These are phyloP conservation scores for Heliamphora exappendiculata DNA, from an alignment of 148 eudicot genomes.

Conservation along the genomic window DNA sequence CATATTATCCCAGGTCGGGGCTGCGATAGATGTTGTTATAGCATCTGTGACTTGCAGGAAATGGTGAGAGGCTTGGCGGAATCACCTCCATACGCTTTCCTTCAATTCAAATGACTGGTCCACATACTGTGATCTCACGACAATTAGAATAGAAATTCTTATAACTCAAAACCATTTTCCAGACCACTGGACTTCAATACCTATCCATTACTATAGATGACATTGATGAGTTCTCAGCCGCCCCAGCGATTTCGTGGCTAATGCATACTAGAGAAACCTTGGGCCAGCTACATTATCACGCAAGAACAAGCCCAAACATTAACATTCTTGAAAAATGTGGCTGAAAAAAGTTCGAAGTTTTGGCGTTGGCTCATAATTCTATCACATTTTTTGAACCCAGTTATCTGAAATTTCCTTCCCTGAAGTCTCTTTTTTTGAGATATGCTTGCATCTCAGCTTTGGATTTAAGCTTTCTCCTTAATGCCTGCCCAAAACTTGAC, in stretches of 20 bases:
- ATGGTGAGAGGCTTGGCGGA: constrained; percentile 75
- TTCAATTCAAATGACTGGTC: constrained; percentile 74
- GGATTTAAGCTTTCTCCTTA: constrained; percentile 70
- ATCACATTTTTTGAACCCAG: constrained; percentile 75
- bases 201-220: constrained; percentile 71
- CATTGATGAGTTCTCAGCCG: constrained; percentile 82
- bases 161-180: constrained; percentile 84
- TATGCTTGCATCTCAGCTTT: constrained; percentile 69
- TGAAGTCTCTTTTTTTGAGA: constrained; percentile 70
- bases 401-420: constrained; percentile 72
- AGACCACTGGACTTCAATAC: constrained; percentile 61
- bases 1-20: constrained; percentile 67
- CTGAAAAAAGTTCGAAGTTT: constrained; percentile 63
- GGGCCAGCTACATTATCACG: constrained; percentile 55
- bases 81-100: constrained; percentile 63
- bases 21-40: constrained; percentile 73
- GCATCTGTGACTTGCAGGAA: constrained; percentile 76
- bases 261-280: constrained; percentile 76
- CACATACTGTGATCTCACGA: constrained; percentile 44
- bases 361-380: constrained; percentile 61
- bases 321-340: constrained; percentile 83
- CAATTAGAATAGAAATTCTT: constrained; percentile 55
- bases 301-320: constrained; percentile 58
- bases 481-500: constrained; percentile 74
- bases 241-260: constrained; percentile 90